Evolutionary conservation across 2,329 filamentous ascomycete species (phyloP).

Genomic region (Curvularia hawaiiensis): DNA sequence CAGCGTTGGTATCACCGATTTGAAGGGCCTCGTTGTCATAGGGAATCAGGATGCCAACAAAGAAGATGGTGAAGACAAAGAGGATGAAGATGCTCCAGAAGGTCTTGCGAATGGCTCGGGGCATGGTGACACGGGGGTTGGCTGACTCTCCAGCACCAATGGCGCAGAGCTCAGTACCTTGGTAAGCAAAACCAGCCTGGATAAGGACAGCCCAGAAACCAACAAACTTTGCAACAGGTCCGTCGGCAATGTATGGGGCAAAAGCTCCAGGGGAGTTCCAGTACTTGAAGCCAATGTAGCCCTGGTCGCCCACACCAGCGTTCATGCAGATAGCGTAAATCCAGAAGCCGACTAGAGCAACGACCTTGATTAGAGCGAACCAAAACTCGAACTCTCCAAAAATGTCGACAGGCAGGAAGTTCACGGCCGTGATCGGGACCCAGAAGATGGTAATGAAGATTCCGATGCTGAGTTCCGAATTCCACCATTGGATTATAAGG

Average conservation of each 20-base stretch:
- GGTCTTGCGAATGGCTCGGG: slow-evolving; percentile 73
- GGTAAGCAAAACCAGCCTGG: slow-evolving; percentile 71
- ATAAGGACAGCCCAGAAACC: slow-evolving; percentile 73
- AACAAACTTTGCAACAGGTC: slow-evolving; percentile 65
- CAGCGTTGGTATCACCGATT: slow-evolving; percentile 60
- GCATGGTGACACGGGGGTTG: slow-evolving; percentile 74
- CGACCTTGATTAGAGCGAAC: slow-evolving; percentile 76
- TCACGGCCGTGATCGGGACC: slow-evolving; percentile 68
- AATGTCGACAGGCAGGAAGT: slow-evolving; percentile 72
- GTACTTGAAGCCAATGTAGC: slow-evolving; percentile 76
- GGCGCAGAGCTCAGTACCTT: slow-evolving; percentile 76
- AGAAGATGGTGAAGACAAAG: slow-evolving; percentile 66
- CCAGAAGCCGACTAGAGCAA: slow-evolving; percentile 76
- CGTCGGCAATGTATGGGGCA: slow-evolving; percentile 66
- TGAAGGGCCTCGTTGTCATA: slow-evolving; percentile 63
- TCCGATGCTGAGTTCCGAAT: slow-evolving; percentile 64
- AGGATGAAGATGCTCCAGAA: slow-evolving; percentile 76
- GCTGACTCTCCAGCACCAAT: slow-evolving; percentile 79
- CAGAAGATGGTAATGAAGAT: slow-evolving; percentile 78
- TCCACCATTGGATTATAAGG: slow-evolving; percentile 79
- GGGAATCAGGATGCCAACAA: slow-evolving; percentile 72
- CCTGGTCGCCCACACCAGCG: slow-evolving; percentile 68
- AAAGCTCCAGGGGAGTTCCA: slow-evolving; percentile 74
- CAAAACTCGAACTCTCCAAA: slow-evolving; percentile 83
- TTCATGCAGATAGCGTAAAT: slow-evolving; percentile 78